Base-by-base conservation (phyloP, 129 eudicot species). In the Chrysanthemum lavandulifolium region DNA sequence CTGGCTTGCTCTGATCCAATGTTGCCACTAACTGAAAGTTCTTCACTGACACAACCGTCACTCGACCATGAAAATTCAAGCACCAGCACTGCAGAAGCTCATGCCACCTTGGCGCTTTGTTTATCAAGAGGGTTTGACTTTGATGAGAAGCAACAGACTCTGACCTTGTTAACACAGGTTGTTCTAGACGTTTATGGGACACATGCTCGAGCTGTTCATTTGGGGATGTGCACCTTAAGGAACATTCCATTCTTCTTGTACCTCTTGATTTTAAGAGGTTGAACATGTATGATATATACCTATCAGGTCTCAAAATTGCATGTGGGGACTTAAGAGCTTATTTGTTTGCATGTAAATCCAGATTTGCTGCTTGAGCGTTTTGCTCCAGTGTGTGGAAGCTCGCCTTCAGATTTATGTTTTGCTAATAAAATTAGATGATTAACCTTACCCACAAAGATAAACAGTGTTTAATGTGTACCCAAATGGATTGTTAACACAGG, bases 81-180 rank as follows among this genome's bases (percentile, higher is more conserved):
- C 98, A 94, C 98, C 97, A 90, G 79, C 98, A 90, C 52, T 90
- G 96, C 87, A 90, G 69, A 73, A 90, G 89, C 25, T 94, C 97
- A 51, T 94, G 97, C 98, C 98, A 94, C 80, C 98, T 77, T n/a
- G 98, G 97, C 5, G 97, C 93, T 75, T 94, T 94, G 67, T 90
- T 94, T 73, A 81, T 94, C 71, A 94, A 69, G 8, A 86, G 77
- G 2, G 89, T 90, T 56, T 56, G 43, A 36, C 43, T 36, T 36
- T 36, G 71, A 43, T 73, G 80, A 2, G 49, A 23, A 40, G 13
- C 61, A 13, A 47, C 15, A 12, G 77, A 71, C 5, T 84, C 83
- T 2, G 84, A 73, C 14, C 43, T 68, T 23, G 25, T 23, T 23
- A 23, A 23, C 25, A 23, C 25, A 23, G 25, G 25, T 23, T 23